A percentile compares a stretch with the other conserved stretches of the same genome.
phyloP scores from a whole-genome alignment of 1,284 basidiomycete species.

The Schizophyllum amplum region DNA sequence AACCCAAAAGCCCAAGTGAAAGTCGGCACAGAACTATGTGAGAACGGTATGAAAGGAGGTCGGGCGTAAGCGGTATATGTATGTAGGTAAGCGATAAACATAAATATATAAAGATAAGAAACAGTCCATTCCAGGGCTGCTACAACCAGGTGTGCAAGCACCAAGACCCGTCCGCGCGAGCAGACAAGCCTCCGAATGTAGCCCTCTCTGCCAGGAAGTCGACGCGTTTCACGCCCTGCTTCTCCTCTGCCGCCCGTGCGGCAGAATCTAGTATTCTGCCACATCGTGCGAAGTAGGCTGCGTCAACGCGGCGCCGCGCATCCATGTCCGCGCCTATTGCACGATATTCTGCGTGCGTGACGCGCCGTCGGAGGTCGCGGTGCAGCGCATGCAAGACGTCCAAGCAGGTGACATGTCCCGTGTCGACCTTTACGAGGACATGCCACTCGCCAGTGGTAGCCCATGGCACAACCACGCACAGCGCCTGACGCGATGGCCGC shows the following conservation, averaged over 20 bases:
- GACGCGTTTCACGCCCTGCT: neutral
- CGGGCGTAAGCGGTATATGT: too few relatives aligned
- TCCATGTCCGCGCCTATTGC: neutral
- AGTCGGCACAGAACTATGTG: too few relatives aligned
- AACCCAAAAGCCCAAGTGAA: too few relatives aligned
- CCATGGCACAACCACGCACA: neutral
- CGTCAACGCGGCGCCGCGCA: neutral
- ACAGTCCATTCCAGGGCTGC: neutral
- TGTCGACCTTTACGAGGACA: neutral
- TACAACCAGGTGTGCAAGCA: neutral
- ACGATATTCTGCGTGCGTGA: neutral
- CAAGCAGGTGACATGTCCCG: neutral
- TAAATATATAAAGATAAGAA: too few relatives aligned
- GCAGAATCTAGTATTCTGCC: neutral
- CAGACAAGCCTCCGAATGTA: neutral
- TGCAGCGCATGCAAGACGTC: neutral
- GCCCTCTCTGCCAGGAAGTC: neutral
- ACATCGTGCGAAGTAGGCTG: neutral
- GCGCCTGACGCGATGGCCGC: neutral
- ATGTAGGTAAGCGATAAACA: too few relatives aligned
- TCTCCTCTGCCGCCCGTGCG: neutral
- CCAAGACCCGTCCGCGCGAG: neutral
- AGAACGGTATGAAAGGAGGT: too few relatives aligned
- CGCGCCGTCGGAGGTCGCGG: neutral
- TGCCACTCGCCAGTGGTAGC: neutral